Evolutionary conservation across 169 alveolate genomes (phyloP), one percentile per base, ranked within the genome.

Genomic region (Theileria parva): DNA sequence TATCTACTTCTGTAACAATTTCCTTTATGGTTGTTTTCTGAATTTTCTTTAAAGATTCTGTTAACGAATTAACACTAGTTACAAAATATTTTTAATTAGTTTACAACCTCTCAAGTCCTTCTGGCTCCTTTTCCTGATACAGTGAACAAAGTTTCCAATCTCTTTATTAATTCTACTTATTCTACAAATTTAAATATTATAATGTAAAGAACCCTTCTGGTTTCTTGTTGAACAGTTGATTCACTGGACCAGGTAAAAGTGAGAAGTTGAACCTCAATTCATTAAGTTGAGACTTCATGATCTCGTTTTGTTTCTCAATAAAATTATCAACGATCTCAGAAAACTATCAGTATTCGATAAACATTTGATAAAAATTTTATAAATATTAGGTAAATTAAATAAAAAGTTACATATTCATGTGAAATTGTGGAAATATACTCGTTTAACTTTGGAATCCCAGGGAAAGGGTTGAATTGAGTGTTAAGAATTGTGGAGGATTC

Each of bases 21-120:
- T 37, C 25, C n/a, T 1, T 53, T 17, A 76, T 17, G 60, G 2
- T 69, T 2, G 55, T 25, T 34, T 27, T 68, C n/a, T 70, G 75
- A 63, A 78, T 69, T 13, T 30, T 66, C 27, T 77, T 84, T 57
- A 61, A 27, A 23, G 68, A 39, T 4, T 61, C 83, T 63, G 50
- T 75, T 37, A n/a, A 75, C n/a, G 19, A 30, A 37, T 21, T 67
- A 44, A 44, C 2, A 44, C 17, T 44, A 1, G 53, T 44, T 44
- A 44, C 53, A 44, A 7, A 28, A 48, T 32, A 51, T 5, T 2
- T 34, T 25, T 53, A 23, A 39, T 23, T 39, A 44, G 53, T 44
- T 0, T 44, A 13, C 0, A 39, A 61, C 78, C 83, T 48, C 63
- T 34, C 32, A 55, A 17, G n/a, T 8, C 17, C 1, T 61, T 64